phyloP scores from a whole-genome alignment of 1,139 yeast species.

The Suhomyces wounanorum region DNA sequence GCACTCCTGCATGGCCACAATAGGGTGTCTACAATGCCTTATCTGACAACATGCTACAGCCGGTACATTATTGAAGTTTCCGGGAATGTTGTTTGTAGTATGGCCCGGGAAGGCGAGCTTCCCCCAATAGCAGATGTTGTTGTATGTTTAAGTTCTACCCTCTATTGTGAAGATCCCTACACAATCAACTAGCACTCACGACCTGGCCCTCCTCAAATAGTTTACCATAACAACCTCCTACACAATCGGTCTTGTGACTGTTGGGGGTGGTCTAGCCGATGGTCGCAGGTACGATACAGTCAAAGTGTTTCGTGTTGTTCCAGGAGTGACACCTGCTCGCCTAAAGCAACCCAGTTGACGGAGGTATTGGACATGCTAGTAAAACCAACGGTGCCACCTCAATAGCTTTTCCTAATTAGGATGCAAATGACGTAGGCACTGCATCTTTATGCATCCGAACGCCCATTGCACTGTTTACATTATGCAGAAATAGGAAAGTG shows the following conservation, averaged over 20 bases:
- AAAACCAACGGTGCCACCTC: background rate
- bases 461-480: constrained; percentile 8
- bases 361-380: background rate
- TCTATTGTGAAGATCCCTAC: background rate
- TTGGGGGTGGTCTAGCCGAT: background rate
- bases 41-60: too few relatives aligned
- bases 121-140: background rate
- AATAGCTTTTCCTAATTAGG: constrained; percentile 2
- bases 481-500: constrained; percentile 9
- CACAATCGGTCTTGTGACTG: background rate
- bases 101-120: background rate
- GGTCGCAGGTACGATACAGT: background rate
- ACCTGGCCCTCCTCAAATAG: background rate
- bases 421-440: constrained; percentile 1
- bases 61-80: background rate
- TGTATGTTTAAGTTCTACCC: background rate
- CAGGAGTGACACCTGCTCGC: background rate
- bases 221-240: background rate
- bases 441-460: background rate
- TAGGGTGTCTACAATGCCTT: too few relatives aligned
- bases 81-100: background rate
- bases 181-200: background rate
- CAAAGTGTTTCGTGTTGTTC: background rate
- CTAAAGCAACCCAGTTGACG: background rate
- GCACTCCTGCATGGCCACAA: too few relatives aligned